These are phyloP conservation scores for Lineolata rhizophorae DNA, from an alignment of 495 filamentous ascomycete genomes.

Conservation along the genomic window DNA sequence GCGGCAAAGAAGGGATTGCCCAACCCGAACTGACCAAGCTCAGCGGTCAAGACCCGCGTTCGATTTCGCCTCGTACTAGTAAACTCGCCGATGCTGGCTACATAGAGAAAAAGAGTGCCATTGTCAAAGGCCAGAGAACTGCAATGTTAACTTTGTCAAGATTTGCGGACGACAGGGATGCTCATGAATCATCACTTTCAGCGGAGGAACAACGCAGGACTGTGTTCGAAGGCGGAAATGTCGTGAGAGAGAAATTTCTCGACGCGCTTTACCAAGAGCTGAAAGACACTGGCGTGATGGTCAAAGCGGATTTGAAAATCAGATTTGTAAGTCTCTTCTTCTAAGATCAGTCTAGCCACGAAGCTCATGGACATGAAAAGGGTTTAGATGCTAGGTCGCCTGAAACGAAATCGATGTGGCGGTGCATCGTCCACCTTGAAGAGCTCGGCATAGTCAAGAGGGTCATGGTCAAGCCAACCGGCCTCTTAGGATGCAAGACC, in stretches of 20 bases:
- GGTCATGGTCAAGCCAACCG: too few species aligned
- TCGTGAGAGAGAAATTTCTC: conserved; percentile 7
- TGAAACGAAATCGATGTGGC: not conserved
- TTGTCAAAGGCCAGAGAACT: conserved; percentile 42
- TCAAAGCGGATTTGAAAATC: conserved; percentile 1
- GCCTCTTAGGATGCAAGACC: too few species aligned
- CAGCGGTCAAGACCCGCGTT: conserved; percentile 75
- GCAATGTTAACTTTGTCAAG: too few species aligned
- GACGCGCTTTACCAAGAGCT: conserved; percentile 6
- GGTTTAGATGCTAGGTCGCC: not conserved
- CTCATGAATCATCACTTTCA: conserved; percentile 22
- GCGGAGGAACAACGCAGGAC: conserved; percentile 3
- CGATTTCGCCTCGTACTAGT: conserved; percentile 64
- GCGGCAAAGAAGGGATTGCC: conserved; percentile 44
- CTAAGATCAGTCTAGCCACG: too few species aligned
- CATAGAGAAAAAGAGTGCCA: conserved; percentile 55
- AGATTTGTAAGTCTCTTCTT: too few species aligned
- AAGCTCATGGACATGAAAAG: not conserved
- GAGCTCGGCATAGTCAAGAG: not conserved
- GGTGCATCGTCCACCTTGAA: not conserved
- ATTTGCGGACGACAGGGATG: conserved; percentile 41
- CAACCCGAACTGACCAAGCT: conserved; percentile 56
- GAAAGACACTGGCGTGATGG: conserved; percentile 4
- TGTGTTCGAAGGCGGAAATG: conserved; percentile 3
- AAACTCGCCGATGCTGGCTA: conserved; percentile 55